Percentiles rank a stretch among this genome's conserved stretches.
phyloP scores from a whole-genome alignment of 2,329 filamentous ascomycete genomes.

The Sodiomyces alkalinus region DNA sequence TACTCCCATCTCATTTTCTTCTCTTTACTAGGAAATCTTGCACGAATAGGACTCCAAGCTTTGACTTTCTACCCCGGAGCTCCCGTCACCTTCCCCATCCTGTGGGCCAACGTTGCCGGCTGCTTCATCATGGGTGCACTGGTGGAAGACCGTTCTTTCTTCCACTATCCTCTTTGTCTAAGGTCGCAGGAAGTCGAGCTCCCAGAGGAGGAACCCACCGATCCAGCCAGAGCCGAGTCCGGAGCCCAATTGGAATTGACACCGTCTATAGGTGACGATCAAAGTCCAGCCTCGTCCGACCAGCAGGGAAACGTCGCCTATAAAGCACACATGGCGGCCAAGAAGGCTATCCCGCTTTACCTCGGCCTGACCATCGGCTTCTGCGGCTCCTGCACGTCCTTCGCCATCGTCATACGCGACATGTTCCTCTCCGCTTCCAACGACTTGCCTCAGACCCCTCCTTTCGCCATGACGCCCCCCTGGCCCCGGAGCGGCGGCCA shows the following conservation, averaged over 20 bases:
- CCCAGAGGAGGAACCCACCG: background rate
- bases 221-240: no score
- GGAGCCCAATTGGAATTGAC: no score
- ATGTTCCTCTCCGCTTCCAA: constrained; percentile 68
- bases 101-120: constrained; percentile 83
- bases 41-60: constrained; percentile 64
- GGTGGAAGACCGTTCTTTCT: constrained; percentile 61
- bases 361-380: constrained; percentile 77
- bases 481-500: constrained; percentile 53
- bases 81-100: constrained; percentile 54
- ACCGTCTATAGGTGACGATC: no score
- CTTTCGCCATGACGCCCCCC: no score
- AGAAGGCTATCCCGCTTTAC: constrained; percentile 81
- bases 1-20: constrained; percentile 76
- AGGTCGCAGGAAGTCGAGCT: background rate
- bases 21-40: constrained; percentile 69
- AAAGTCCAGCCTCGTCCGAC: constrained; percentile 15
- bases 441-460: constrained; percentile 36
- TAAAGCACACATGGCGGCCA: constrained; percentile 46
- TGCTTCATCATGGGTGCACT: constrained; percentile 77
- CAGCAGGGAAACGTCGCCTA: constrained; percentile 26
- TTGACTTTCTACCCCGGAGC: constrained; percentile 67
- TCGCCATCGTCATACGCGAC: constrained; percentile 75
- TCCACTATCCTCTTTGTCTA: constrained; percentile 24
- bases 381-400: constrained; percentile 81